These are phyloP conservation scores for Aspergillus sp. DNA, from an alignment of 2,329 filamentous ascomycete species.

Conservation along the genomic window DNA sequence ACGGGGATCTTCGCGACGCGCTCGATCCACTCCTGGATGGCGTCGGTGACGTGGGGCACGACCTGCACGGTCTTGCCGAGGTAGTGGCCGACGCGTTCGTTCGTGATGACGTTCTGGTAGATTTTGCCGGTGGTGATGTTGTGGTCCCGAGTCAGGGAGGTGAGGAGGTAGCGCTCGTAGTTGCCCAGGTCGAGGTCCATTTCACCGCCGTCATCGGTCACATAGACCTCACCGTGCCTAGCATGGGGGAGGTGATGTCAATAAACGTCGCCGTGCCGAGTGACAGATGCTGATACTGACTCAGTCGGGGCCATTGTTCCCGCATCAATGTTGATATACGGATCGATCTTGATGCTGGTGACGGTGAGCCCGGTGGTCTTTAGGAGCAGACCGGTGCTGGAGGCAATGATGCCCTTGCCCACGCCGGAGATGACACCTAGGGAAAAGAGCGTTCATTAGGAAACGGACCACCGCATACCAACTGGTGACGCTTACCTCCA, in stretches of 20 bases:
- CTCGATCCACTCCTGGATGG: constrained; percentile 85
- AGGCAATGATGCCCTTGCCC: constrained; percentile 66
- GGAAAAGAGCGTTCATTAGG: background rate
- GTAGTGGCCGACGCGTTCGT: constrained; percentile 70
- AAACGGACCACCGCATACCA: background rate
- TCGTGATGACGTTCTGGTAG: constrained; percentile 82
- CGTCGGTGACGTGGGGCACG: constrained; percentile 87
- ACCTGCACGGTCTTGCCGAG: constrained; percentile 87
- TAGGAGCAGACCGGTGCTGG: constrained; percentile 30
- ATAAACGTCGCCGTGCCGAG: constrained; percentile 45
- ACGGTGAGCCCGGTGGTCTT: constrained; percentile 28
- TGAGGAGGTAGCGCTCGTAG: constrained; percentile 77
- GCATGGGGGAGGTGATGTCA: constrained; percentile 4
- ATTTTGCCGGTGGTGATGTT: constrained; percentile 99
- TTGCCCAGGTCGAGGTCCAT: constrained; percentile 73
- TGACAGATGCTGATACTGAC: background rate
- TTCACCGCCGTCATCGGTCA: constrained; percentile 79
- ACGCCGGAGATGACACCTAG: constrained; percentile 50
- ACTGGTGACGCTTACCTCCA: constrained; percentile 57
- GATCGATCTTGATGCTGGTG: constrained; percentile 49
- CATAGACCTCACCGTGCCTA: constrained; percentile 80
- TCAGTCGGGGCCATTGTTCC: constrained; percentile 58
- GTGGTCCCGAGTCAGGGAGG: constrained; percentile 78
- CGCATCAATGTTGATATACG: constrained; percentile 75
- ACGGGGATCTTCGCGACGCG: constrained; percentile 81